A percentile compares a stretch with the other conserved stretches of the same genome.
Evolutionary conservation across 192 early-diverging fungal genomes (phyloP).

Genomic region (Coemansia sp.): DNA sequence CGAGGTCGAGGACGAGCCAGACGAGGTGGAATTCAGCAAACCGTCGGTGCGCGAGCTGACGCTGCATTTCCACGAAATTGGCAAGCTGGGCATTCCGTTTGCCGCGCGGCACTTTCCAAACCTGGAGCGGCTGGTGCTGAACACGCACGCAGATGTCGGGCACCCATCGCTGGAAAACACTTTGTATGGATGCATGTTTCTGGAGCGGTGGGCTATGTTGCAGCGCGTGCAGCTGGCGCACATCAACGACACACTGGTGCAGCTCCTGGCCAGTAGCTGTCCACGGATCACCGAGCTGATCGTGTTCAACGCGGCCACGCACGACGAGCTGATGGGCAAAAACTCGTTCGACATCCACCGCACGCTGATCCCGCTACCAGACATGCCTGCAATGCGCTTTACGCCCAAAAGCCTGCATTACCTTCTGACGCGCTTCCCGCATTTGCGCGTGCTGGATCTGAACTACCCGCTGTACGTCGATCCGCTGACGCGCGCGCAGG

Average conservation of each 20-base stretch:
- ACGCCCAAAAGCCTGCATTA: constrained; percentile 56
- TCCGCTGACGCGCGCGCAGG: constrained; percentile 45
- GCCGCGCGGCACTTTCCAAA: constrained; percentile 53
- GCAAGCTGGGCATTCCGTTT: constrained; percentile 56
- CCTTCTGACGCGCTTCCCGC: constrained; percentile 41
- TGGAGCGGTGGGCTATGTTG: constrained; percentile 40
- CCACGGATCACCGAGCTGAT: constrained; percentile 48
- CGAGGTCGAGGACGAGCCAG: constrained; percentile 4
- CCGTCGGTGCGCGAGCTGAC: constrained; percentile 54
- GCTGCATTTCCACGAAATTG: constrained; percentile 49
- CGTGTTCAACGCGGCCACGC: constrained; percentile 51
- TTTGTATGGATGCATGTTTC: constrained; percentile 55
- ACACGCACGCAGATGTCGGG: constrained; percentile 42
- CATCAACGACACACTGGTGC: constrained; percentile 54
- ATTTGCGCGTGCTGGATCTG: constrained; percentile 52
- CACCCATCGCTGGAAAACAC: constrained; percentile 55
- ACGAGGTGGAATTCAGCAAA: constrained; percentile 49
- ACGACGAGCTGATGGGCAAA: constrained; percentile 49
- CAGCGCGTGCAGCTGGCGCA: constrained; percentile 51
- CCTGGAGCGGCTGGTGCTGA: constrained; percentile 46
- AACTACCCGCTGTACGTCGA: constrained; percentile 57
- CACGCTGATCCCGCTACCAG: constrained; percentile 45
- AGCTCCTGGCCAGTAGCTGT: constrained; percentile 51
- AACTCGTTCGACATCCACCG: constrained; percentile 57
- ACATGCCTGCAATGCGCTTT: constrained; percentile 52